phyloP scores from a whole-genome alignment of 768 basidiomycete genomes.

The Amanita pseudoporphyria region DNA sequence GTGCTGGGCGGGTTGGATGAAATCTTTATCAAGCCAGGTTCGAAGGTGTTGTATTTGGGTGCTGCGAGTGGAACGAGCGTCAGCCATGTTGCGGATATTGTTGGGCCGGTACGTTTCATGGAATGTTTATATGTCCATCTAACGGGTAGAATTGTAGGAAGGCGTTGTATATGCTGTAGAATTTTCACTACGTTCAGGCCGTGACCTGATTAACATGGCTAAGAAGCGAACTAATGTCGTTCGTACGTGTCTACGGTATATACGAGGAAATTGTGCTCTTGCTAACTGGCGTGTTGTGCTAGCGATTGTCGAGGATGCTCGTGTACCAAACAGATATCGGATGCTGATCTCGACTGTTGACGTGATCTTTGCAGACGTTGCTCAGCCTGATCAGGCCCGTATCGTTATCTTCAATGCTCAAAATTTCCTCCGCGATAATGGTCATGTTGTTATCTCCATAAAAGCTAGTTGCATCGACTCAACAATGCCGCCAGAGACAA shows the following conservation, averaged over 20 bases:
- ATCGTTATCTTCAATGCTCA: conserved; percentile 91
- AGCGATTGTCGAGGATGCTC: conserved; percentile 98
- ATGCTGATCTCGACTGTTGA: conserved; percentile 95
- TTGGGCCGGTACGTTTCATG: conserved; percentile 63
- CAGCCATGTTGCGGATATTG: conserved; percentile 97
- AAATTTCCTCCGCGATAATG: conserved; percentile 90
- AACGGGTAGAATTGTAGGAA: conserved; percentile 40
- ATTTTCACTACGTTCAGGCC: conserved; percentile 92
- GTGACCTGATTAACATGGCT: conserved; percentile 98
- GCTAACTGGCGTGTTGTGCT: background rate
- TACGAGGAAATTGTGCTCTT: background rate
- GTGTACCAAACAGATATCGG: conserved; percentile 92
- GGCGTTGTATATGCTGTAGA: conserved; percentile 98
- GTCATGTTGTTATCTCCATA: conserved; percentile 93
- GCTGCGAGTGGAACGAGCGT: conserved; percentile 98
- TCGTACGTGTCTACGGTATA: conserved; percentile 43
- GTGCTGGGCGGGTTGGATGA: conserved; percentile 92
- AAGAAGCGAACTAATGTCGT: conserved; percentile 99
- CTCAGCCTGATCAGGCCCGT: conserved; percentile 98
- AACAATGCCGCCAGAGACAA: conserved; percentile 79
- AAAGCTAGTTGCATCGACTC: conserved; percentile 99
- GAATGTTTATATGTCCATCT: background rate
- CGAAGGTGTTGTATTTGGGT: conserved; percentile 95
- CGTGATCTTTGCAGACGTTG: conserved; percentile 96
- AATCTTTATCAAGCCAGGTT: conserved; percentile 87